Evolutionary conservation across 139 green algal species (phyloP), one percentile per base, ranked within the genome.

Genomic region (Trebouxia sp.): DNA sequence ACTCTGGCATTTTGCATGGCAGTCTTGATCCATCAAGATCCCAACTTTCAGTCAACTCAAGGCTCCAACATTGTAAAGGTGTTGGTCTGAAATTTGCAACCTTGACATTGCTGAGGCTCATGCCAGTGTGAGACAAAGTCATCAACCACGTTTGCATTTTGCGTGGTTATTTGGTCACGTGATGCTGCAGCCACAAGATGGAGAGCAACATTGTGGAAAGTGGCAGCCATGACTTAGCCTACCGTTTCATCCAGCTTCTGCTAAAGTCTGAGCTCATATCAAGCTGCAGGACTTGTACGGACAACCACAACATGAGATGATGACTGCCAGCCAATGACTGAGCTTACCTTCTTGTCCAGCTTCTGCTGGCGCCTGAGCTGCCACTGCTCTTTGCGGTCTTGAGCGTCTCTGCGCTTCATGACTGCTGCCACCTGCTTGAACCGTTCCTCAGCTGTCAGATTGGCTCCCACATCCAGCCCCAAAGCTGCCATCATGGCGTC

Each of bases 371-470:
- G 87, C 12, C 85, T 75, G 58, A 81, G 75, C 43, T 83, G 48
- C 32, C 50, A 66, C 35, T 89, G 66, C 38, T 75, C 76, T 30
- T 65, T 55, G 20, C 81, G 70, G 83, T 92, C 88, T 39, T 56
- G 24, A 5, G 48, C 39, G 79, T 92, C 88, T 14, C 87, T 78
- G 37, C 86, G 62, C 50, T 69, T 76, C 87, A 96, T 89, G 11
- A 88, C 48, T 15, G 82, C 84, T 5, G 85, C 85, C 7, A 86
- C 87, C 17, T 47, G 45, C 37, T 72, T 75, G 53, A 94, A 94
- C 15, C 92, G 88, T 58, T 96, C 87, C 42, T 80, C 90, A 9
- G 92, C 88, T 26, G 80, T 85, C 39, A 48, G 81, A n/a, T 83
- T 79, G 35, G 69, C 83, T 30, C 88, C 87, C 5, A 87, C 85